These are phyloP conservation scores for Sapria himalayana DNA, from an alignment of 345 rosid species.

Conservation along the genomic window DNA sequence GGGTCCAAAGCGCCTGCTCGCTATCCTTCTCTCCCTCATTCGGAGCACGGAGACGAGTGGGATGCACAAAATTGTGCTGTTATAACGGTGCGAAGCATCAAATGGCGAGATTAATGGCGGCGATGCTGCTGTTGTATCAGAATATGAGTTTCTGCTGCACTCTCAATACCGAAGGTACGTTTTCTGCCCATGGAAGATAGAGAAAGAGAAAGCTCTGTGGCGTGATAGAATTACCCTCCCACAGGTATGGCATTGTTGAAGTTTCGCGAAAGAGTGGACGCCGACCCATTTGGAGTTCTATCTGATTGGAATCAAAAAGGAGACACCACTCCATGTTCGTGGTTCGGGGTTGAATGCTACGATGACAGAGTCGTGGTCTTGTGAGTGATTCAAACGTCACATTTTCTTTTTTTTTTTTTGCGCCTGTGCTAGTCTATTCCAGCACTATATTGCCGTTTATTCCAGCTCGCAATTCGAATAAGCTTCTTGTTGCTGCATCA, in stretches of 20 bases:
- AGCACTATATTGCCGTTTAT: constrained; percentile 5
- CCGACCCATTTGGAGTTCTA: constrained; percentile 53
- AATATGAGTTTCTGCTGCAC: constrained; percentile 17
- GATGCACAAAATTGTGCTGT: too few species aligned
- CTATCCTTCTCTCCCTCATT: too few species aligned
- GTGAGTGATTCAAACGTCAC: constrained; percentile 21
- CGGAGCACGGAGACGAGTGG: too few species aligned
- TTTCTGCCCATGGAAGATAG: neutral
- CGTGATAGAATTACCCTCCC: constrained; percentile 4
- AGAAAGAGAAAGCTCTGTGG: constrained; percentile 2
- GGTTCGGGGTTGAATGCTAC: constrained; percentile 72
- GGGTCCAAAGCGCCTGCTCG: too few species aligned
- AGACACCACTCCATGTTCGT: constrained; percentile 36
- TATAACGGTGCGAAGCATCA: too few species aligned
- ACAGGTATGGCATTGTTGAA: constrained; percentile 48
- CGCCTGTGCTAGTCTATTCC: too few species aligned
- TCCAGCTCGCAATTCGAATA: neutral
- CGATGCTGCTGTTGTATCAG: constrained; percentile 13
- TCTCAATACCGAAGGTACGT: constrained; percentile 40
- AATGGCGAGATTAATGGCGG: constrained; percentile 6
- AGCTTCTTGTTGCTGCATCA: too few species aligned
- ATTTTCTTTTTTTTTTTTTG: neutral
- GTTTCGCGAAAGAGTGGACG: constrained; percentile 35
- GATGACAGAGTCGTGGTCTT: constrained; percentile 37
- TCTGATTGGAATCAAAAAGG: constrained; percentile 33